Evolutionary conservation across 345 rosid species (phyloP), one percentile per base, ranked within the genome.

Genomic region (Bruguiera parviflora): DNA sequence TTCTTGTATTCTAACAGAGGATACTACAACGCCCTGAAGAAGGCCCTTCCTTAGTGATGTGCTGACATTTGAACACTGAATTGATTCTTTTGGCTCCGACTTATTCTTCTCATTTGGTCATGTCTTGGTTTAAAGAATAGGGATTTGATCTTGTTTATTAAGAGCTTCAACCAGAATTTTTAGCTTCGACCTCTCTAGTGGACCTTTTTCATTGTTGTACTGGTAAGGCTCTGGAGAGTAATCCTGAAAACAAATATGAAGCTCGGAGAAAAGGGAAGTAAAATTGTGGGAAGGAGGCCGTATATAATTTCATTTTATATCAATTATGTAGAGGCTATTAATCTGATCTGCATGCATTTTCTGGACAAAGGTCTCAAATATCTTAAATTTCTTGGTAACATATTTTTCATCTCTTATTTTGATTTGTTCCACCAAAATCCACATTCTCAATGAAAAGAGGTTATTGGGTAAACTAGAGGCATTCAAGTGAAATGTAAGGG

Each of bases 261-360:
- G 13, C 63, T 10, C 46, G 11, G 3, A 43, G 49, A 35, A 63
- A 21, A 55, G 31, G 66, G 22, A 18, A 53, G 8, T 35, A 15
- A 25, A 68, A 22, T 62, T 24, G 20, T 13, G n/a, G 22, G 37
- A 4, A 8, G 18, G 19, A 18, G 5, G 35, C 6, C 8, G 5
- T 19, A 28, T 6, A 13, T 31, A 20, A 28, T 2, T 29, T 28
- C 15, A 6, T 55, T 55, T 55, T 55, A 55, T n/a, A 55, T 13
- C 22, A n/a, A 7, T 21, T 32, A 4, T 16, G 20, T 25, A 1
- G 19, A 5, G n/a, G 53, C 15, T 67, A n/a, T 83, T 77, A 85
- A 87, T 92, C 74, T 87, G 92, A 77, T 90, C 87, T 19, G 87
- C 96, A 63, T 89, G 96, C 92, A 89, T 86, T 74, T 87, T 90